These are phyloP conservation scores for Candida quercuum DNA, from an alignment of 805 yeast genomes.

Conservation along the genomic window DNA sequence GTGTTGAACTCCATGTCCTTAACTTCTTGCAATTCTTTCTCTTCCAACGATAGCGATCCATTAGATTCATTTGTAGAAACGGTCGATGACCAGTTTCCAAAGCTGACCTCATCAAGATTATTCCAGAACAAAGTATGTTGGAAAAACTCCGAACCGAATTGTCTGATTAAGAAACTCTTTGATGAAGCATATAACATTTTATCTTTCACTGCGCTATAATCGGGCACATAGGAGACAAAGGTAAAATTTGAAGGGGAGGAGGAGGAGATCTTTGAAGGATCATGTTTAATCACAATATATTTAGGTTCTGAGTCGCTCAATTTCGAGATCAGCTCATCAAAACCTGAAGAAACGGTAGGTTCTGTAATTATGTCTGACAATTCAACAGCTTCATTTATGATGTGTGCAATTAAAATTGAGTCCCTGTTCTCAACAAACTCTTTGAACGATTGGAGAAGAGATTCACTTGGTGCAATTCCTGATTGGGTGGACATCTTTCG, in stretches of 20 bases:
- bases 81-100: conserved; percentile 41
- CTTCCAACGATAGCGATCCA: conserved; percentile 55
- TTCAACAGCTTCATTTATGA: conserved; percentile 30
- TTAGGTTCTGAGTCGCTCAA: conserved; percentile 36
- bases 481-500: conserved; percentile 59
- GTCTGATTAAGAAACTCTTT: conserved; percentile 67
- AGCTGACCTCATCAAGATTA: conserved; percentile 30
- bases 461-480: conserved; percentile 46
- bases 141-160: conserved; percentile 53
- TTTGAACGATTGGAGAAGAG: conserved; percentile 41
- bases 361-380: conserved; percentile 29
- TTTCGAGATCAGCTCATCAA: conserved; percentile 26
- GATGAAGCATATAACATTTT: conserved; percentile 96
- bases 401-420: conserved; percentile 33
- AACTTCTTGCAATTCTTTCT: conserved; percentile 42
- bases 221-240: conserved; percentile 85
- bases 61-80: conserved; percentile 30
- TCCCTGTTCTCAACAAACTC: conserved; percentile 28
- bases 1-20: conserved; percentile 36
- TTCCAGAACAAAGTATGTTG: conserved; percentile 29
- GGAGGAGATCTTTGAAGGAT: conserved; percentile 11
- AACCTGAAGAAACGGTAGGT: conserved; percentile 30
- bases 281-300: conserved; percentile 44
- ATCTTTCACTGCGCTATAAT: conserved; percentile 67
- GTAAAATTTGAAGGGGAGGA: conserved; percentile 32